Evolutionary conservation across 2,329 filamentous ascomycete species (phyloP).

Genomic region (Setomelanomma holmii): DNA sequence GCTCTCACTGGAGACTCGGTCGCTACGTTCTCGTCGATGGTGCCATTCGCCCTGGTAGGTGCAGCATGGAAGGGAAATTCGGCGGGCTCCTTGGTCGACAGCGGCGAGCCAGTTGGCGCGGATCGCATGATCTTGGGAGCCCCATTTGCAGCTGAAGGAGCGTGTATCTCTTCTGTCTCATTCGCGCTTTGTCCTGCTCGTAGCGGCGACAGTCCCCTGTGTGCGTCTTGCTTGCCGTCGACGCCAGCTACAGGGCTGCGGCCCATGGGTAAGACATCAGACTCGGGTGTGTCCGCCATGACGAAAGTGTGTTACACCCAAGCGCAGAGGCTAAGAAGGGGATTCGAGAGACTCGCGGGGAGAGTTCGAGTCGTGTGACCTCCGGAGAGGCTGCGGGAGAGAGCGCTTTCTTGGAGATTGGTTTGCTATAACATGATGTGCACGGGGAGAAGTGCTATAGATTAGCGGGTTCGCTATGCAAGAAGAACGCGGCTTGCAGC

Average conservation of each 20-base stretch:
- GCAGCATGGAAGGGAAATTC: slow-evolving; percentile 48
- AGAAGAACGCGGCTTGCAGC: background rate
- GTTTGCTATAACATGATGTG: slow-evolving; percentile 22
- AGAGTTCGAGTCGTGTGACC: slow-evolving; percentile 6
- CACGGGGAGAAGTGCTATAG: background rate
- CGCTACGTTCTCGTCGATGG: slow-evolving; percentile 24
- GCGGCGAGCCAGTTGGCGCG: slow-evolving; percentile 39
- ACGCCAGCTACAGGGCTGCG: slow-evolving; percentile 29
- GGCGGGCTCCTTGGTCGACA: slow-evolving; percentile 33
- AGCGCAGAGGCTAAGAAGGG: slow-evolving; percentile 1
- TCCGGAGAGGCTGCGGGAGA: slow-evolving; percentile 12
- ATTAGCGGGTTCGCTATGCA: background rate
- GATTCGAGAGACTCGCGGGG: background rate
- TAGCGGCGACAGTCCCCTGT: slow-evolving; percentile 33
- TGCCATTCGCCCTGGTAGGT: slow-evolving; percentile 20
- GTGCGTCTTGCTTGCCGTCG: slow-evolving; percentile 23
- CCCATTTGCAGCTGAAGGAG: slow-evolving; percentile 23
- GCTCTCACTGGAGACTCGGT: slow-evolving; percentile 21
- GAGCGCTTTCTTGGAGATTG: slow-evolving; percentile 12
- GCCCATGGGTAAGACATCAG: slow-evolving; percentile 35
- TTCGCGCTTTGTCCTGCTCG: slow-evolving; percentile 27
- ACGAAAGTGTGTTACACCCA: background rate
- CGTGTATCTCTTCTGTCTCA: slow-evolving; percentile 22
- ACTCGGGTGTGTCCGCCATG: slow-evolving; percentile 39
- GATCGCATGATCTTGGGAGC: slow-evolving; percentile 39